Evolutionary conservation across 805 yeast genomes (phyloP), one percentile per base, ranked within the genome.

Genomic region (Candida adriatica): DNA sequence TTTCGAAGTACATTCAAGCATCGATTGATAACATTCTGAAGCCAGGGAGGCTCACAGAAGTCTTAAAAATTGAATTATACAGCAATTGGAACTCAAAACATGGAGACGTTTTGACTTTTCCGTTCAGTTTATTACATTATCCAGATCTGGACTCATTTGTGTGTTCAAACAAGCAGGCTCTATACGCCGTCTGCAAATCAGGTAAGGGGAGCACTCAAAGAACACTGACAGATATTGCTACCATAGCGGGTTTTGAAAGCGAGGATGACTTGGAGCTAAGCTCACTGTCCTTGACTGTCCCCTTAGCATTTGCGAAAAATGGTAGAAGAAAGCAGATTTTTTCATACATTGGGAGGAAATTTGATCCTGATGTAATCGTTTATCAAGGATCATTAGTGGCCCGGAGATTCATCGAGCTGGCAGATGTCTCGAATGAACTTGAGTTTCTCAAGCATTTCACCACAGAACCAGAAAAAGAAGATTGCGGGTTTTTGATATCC

Each of bases 281-380:
- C 8, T 48, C 67, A 18, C 33, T 68, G 6, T 51, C 70, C 0
- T 33, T 55, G n/a, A 42, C 62, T 1, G 52, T 75, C 1, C 64
- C 79, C 0, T 41, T 73, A 14, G 53, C 73, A 0, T 71, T 56
- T 39, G 51, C 70, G 0, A 51, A 48, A 10, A 49, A 48, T 20
- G 74, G 75, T 0, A 30, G 50, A 1, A 46, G 68, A 34, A 51
- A 56, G 30, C 53, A 53, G 5, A 44, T 65, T 1, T 59, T 56
- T 21, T 46, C 41, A 20, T 24, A 7, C 19, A 46, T 38, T 23
- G 38, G 13, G 8, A 17, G 23, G 2, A 14, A 34, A 5, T 42
- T 58, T 16, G 48, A 48, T n/a, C 40, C 33, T 4, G 27, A 27
- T 1, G n/a, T 41, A 3, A 29, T 42, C 8, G 36, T 35, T 2